Base-by-base conservation (phyloP, 257 asterid genomes). In the Avicennia marina region DNA sequence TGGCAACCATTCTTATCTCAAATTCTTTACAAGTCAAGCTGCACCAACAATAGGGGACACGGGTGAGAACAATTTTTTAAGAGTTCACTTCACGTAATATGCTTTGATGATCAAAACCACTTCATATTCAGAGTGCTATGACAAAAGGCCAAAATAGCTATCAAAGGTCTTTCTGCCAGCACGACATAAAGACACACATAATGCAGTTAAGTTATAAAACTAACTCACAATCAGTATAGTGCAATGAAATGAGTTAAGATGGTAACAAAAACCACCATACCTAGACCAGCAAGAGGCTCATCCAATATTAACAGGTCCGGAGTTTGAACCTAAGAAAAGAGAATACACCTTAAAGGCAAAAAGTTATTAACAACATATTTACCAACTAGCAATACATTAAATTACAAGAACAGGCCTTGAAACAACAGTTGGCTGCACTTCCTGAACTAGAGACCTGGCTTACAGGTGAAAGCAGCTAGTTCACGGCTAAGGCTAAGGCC, bases 241-340 rank as follows among this genome's bases (percentile, higher is more conserved):
- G 29, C 27, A 12, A 39, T 10, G 11, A 64, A 47, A 60, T 2
- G 10, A 60, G 40, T 56, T 36, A 69, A 65, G 58, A 62, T 53
- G 65, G 62, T 15, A 15, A 33, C 11, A 39, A 46, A 59, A 46
- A 52, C 43, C 25, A 31, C 10, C 81, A 10, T 91, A 91, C 98
- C 97, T 71, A 91, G 89, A 63, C 98, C 98, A 75, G 97, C 97
- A 70, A 91, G 98, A 71, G 98, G 98, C 78, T 91, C 97, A 47
- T 88, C 97, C 81, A 88, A 69, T 77, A 86, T 64, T 74, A 91
- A 71, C 47, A 91, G 78, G 64, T 80, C 84, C 22, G 98, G 97
- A 77, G 81, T 81, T 75, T 85, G 90, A 59, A 91, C 95, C 97
- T 91, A 84, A 62, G 76, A 26, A 63, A 62, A 51, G 57, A 40